These are phyloP conservation scores for Lecanicillium sp. DNA, from an alignment of 2,329 filamentous ascomycete genomes.

Conservation along the genomic window DNA sequence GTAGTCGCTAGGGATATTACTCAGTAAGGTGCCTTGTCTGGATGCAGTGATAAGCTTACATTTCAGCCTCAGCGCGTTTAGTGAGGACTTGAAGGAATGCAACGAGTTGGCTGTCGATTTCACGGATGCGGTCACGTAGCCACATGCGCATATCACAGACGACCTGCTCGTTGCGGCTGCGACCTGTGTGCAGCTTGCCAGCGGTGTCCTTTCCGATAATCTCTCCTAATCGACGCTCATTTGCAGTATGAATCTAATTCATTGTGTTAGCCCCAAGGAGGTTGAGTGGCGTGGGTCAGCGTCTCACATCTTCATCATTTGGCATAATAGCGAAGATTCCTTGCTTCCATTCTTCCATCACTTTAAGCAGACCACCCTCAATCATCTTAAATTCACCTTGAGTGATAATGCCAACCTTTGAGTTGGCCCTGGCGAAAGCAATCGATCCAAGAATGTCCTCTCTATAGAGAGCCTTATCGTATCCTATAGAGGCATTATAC, in stretches of 20 bases:
- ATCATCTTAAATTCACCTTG: conserved; percentile 68
- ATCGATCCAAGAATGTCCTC: conserved; percentile 78
- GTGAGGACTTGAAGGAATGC: conserved; percentile 65
- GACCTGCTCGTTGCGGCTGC: conserved; percentile 86
- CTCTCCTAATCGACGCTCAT: conserved; percentile 69
- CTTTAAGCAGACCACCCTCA: conserved; percentile 60
- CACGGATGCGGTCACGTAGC: conserved; percentile 68
- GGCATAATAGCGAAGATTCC: conserved; percentile 47
- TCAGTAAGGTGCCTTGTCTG: conserved; percentile 11
- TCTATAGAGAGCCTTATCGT: conserved; percentile 71
- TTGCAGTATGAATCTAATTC: conserved; percentile 54
- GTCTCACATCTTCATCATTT: conserved; percentile 46
- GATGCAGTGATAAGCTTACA: conserved; percentile 28
- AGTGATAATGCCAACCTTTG: conserved; percentile 67
- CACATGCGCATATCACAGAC: conserved; percentile 87
- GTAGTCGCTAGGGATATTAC: conserved; percentile 38
- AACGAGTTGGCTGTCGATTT: conserved; percentile 62
- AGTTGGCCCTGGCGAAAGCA: conserved; percentile 77
- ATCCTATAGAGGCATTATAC: conserved; percentile 74
- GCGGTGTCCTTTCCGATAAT: conserved; percentile 80
- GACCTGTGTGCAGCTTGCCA: conserved; percentile 83
- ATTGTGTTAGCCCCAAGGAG: conserved; percentile 17
- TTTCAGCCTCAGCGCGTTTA: conserved; percentile 64
- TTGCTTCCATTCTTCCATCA: conserved; percentile 49
- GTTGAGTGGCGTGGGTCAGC: conserved; percentile 10